Evolutionary conservation across 768 basidiomycete species (phyloP).

Genomic region (Serpula lacrymans): DNA sequence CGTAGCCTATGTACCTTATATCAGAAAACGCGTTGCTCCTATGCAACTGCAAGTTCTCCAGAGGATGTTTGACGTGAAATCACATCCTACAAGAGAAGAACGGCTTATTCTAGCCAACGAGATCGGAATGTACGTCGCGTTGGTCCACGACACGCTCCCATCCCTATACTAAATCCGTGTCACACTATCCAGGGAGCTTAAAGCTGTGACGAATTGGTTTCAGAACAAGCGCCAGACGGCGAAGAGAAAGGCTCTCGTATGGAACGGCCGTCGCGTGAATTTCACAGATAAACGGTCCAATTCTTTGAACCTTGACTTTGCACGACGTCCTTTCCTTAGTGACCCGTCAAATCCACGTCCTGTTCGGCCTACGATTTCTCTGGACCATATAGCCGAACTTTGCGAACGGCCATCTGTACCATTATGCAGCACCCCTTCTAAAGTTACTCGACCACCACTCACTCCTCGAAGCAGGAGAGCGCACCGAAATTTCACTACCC

Average conservation of each 20-base stretch:
- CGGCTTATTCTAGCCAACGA: constrained; percentile 37
- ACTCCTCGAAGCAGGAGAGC: constrained; percentile 31
- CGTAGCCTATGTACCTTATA: constrained; percentile 20
- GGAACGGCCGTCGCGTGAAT: too few relatives aligned
- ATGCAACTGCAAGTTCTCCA: constrained; percentile 35
- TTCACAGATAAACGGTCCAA: too few relatives aligned
- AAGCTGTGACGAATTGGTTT: constrained; percentile 77
- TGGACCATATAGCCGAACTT: constrained; percentile 27
- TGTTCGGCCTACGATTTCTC: constrained; percentile 25
- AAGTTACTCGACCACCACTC: constrained; percentile 13
- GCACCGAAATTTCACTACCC: too few relatives aligned
- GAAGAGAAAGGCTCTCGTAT: constrained; percentile 17
- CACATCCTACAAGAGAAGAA: constrained; percentile 42
- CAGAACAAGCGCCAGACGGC: constrained; percentile 71
- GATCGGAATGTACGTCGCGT: constrained; percentile 31
- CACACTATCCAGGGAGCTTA: constrained; percentile 47
- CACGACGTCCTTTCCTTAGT: too few relatives aligned
- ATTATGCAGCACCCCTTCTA: constrained; percentile 5
- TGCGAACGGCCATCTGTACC: constrained; percentile 22
- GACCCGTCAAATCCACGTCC: too few relatives aligned
- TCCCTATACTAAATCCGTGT: constrained; percentile 7
- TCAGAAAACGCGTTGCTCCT: constrained; percentile 27
- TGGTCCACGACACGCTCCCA: neutral
- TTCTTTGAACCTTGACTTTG: too few relatives aligned
- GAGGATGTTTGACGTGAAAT: constrained; percentile 29